phyloP scores from a whole-genome alignment of 208 protist species.

The Entamoeba histolytica region DNA sequence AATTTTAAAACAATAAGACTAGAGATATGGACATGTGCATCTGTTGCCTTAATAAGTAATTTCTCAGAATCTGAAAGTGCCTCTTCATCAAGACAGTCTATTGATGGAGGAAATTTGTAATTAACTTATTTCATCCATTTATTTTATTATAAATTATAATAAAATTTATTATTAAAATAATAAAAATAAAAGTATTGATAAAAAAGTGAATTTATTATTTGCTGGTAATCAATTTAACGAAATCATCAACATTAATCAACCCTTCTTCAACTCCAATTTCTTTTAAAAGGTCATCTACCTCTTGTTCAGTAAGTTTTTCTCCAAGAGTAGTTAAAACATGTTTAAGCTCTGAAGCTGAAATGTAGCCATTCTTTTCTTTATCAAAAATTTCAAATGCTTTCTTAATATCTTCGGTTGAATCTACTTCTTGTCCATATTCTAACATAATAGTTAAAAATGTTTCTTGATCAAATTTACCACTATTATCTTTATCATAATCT shows the following conservation, averaged over 20 bases:
- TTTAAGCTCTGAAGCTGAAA: slow-evolving; percentile 57
- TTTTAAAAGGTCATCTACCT: slow-evolving; percentile 54
- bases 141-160: too few species aligned
- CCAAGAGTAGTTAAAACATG: slow-evolving; percentile 67
- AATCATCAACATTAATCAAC: slow-evolving; percentile 53
- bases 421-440: slow-evolving; percentile 35
- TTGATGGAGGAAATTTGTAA: not conserved
- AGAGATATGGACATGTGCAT: not conserved
- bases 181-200: too few species aligned
- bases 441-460: slow-evolving; percentile 39
- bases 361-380: slow-evolving; percentile 66
- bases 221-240: slow-evolving; percentile 48
- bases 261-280: slow-evolving; percentile 60
- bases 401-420: slow-evolving; percentile 62
- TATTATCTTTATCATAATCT: slow-evolving; percentile 24
- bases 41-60: not conserved
- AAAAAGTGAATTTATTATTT: not conserved
- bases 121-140: too few species aligned
- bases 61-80: not conserved
- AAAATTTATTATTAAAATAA: too few species aligned
- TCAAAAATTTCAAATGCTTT: slow-evolving; percentile 72
- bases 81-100: not conserved
- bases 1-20: not conserved
- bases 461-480: slow-evolving; percentile 36
- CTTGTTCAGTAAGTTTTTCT: slow-evolving; percentile 56